A percentile compares a stretch with the other conserved stretches of the same genome.
These are phyloP conservation scores for Diplocarpon rosae DNA, from an alignment of 2,329 filamentous ascomycete genomes.

Conservation along the genomic window DNA sequence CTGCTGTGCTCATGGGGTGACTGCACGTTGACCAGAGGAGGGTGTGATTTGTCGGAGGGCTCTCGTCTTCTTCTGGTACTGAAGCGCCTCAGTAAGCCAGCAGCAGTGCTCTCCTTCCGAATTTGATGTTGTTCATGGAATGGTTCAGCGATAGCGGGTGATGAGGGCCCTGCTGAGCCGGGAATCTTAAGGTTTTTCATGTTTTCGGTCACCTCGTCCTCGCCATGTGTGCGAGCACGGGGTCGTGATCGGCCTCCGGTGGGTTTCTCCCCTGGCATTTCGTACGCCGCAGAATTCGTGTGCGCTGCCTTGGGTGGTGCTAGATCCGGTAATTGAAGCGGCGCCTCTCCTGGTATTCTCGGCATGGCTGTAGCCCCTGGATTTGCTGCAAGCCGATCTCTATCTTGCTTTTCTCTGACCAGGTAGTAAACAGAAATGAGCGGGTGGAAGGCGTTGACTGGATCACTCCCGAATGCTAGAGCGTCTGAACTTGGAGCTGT, in stretches of 20 bases:
- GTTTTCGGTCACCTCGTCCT: constrained; percentile 74
- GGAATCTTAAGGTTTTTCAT: constrained; percentile 54
- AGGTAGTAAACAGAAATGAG: constrained; percentile 91
- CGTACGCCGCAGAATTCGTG: constrained; percentile 75
- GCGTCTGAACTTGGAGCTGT: constrained; percentile 76
- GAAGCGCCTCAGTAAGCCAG: constrained; percentile 74
- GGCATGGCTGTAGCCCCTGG: constrained; percentile 48
- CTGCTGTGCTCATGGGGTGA: constrained; percentile 57
- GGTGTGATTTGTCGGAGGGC: constrained; percentile 47
- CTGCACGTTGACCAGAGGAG: constrained; percentile 67
- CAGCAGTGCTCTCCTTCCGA: constrained; percentile 81
- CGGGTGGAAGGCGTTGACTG: constrained; percentile 86
- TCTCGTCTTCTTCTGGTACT: constrained; percentile 75
- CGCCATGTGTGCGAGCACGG: constrained; percentile 83
- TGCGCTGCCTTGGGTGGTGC: constrained; percentile 75
- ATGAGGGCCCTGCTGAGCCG: constrained; percentile 34
- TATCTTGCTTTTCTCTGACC: constrained; percentile 86
- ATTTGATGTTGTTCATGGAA: constrained; percentile 39
- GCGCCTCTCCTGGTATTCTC: constrained; percentile 40
- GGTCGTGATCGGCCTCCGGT: constrained; percentile 76
- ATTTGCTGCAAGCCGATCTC: constrained; percentile 50
- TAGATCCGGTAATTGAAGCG: constrained; percentile 59
- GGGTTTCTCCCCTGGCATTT: constrained; percentile 80
- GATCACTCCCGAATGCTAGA: constrained; percentile 71
- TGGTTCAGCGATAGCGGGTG: constrained; percentile 42